Percentiles rank a stretch among this genome's conserved stretches.
Evolutionary conservation across 2,329 filamentous ascomycete species (phyloP).

Genomic region (Colletotrichum echinochloae): DNA sequence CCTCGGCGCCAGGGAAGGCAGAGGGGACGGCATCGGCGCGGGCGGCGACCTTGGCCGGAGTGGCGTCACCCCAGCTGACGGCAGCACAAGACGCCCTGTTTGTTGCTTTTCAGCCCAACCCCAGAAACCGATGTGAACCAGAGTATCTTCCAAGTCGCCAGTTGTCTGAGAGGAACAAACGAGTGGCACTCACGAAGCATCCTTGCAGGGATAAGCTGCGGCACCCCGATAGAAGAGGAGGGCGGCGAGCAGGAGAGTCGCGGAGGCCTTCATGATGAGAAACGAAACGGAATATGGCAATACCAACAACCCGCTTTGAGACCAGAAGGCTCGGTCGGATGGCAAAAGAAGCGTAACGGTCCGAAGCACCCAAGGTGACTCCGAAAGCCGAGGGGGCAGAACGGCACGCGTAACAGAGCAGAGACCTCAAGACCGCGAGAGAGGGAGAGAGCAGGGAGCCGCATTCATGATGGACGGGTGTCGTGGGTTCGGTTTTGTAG

Average conservation of each 20-base stretch:
- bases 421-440: neutral
- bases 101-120: neutral
- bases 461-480: neutral
- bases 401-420: constrained; percentile 6
- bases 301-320: constrained; percentile 23
- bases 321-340: neutral
- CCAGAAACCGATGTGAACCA: neutral
- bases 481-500: constrained; percentile 25
- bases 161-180: neutral
- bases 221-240: constrained; percentile 19
- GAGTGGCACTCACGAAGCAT: constrained; percentile 18
- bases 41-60: constrained; percentile 19
- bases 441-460: neutral
- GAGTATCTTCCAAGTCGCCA: neutral
- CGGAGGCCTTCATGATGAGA: constrained; percentile 32
- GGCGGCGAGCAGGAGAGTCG: constrained; percentile 22
- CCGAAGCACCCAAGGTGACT: neutral
- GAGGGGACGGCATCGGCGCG: constrained; percentile 22
- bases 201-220: constrained; percentile 28
- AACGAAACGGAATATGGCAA: constrained; percentile 20
- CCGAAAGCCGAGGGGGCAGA: neutral
- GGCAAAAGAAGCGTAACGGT: neutral
- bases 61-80: constrained; percentile 18
- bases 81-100: constrained; percentile 20
- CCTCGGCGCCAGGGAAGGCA: constrained; percentile 65